A percentile compares a stretch with the other conserved stretches of the same genome.
Conservation (phyloP, 768 basidiomycete genomes). For the Lactarius evosmus region DNA sequence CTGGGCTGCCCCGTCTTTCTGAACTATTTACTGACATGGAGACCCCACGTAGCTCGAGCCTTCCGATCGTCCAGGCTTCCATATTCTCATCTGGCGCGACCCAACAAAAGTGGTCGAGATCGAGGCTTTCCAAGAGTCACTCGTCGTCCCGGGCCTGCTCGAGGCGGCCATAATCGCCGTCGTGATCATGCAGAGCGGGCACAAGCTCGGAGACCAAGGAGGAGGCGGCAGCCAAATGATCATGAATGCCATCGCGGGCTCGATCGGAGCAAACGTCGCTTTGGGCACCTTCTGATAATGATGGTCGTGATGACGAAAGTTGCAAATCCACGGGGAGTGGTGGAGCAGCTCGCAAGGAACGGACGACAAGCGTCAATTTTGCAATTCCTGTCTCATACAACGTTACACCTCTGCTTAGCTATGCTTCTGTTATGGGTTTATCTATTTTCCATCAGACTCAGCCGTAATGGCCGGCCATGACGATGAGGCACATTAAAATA, state of each 20-base stretch:
- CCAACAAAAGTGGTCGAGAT: background rate
- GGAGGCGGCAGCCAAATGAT: background rate
- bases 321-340: background rate
- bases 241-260: background rate
- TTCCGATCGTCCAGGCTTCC: background rate
- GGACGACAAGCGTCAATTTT: background rate
- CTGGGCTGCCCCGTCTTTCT: background rate
- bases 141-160: slow-evolving; percentile 13
- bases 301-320: background rate
- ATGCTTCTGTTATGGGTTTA: background rate
- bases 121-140: slow-evolving; percentile 16
- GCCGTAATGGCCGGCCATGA: background rate
- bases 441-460: background rate
- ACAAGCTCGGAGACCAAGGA: slow-evolving; percentile 3
- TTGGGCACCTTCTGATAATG: background rate
- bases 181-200: slow-evolving; percentile 27
- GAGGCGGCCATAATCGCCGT: slow-evolving; percentile 28
- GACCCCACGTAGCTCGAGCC: slow-evolving; percentile 14
- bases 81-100: slow-evolving; percentile 9
- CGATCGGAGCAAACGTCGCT: background rate
- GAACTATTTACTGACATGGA: background rate
- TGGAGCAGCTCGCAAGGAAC: background rate
- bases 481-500: slow-evolving; percentile 1
- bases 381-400: background rate
- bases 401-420: background rate